Evolutionary conservation across 352 stramenopile species (phyloP), one percentile per base, ranked within the genome.

Genomic region (Blastocystis sp.): DNA sequence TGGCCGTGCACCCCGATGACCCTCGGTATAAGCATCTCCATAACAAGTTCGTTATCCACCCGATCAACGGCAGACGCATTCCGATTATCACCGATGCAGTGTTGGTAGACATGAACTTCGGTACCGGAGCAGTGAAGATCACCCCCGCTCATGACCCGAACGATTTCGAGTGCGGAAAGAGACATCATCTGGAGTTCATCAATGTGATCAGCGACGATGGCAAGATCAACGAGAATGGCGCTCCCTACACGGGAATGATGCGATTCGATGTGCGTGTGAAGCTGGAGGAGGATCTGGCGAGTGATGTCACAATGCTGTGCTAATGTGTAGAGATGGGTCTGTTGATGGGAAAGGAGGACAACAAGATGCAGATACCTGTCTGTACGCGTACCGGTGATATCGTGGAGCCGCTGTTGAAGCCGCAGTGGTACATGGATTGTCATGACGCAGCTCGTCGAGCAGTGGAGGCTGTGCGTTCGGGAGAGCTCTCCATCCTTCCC

Each of bases 381-480:
- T 99, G 98, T 92, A 98, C 96, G 8, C 95, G 97, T 24, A 98
- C 96, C 4, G 96, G 96, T 30, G 96, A 99, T 91, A 94, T 99
- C 82, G 97, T 99, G 66, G 98, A 99, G 92, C 98, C 98, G 26
- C 94, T 98, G 91, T 94, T 99, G 65, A 98, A 98, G 92, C 97
- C 97, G 20, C 98, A 99, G 92, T 99, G 98, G 98, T 99, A 98
- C 92, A 95, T 99, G 1, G 95, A 98, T 87, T 99, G 96, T 90
- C 90, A 93, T 41, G 90, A 91, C 30, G 99, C 99, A 96, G 97
- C 97, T 0, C 95, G 95, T 87, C 93, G 94, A 47, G 94, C 96
- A 0, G 94, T 95, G 0, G 95, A 97, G 54, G 96, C 97, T 18
- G 97, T 99, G 2, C 93, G 96, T 39, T 96, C 95, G 64, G 96